Conservation (phyloP, 1,284 basidiomycete genomes). For the Pyrrhoderma lamaoense region DNA sequence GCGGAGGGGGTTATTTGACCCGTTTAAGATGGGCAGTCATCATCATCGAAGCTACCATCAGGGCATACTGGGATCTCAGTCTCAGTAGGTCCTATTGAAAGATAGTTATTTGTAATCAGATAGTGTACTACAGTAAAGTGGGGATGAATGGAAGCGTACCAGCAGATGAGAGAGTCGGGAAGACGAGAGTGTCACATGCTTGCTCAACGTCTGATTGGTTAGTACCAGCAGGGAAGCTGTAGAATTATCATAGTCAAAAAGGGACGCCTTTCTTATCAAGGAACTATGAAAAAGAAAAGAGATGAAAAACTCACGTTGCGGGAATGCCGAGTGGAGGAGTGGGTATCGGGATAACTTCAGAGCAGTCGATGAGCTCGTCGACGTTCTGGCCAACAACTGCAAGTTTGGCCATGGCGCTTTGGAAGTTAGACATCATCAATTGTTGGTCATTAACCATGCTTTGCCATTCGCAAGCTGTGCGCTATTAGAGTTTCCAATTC, state of each 20-base stretch:
- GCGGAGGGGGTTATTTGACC: no score
- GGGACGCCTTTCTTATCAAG: no score
- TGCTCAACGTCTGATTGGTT: conserved; percentile 10
- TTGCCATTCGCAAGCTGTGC: conserved; percentile 21
- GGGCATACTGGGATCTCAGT: conserved; percentile 18
- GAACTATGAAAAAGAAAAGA: no score
- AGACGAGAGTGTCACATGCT: conserved; percentile 11
- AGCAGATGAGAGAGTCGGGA: conserved; percentile 17
- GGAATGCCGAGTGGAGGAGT: conserved; percentile 13
- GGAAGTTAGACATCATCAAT: conserved; percentile 18
- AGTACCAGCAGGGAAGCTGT: conserved; percentile 18
- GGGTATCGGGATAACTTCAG: conserved; percentile 17
- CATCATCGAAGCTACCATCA: conserved; percentile 14
- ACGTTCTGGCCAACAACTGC: conserved; percentile 18
- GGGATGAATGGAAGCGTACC: background rate
- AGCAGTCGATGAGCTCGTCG: conserved; percentile 18
- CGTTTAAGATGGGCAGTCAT: conserved; percentile 15
- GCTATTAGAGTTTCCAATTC: no score
- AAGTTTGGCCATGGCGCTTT: conserved; percentile 17
- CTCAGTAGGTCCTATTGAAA: conserved; percentile 5
- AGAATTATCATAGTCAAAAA: background rate
- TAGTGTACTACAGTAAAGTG: background rate
- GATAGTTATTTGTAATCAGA: background rate
- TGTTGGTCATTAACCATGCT: conserved; percentile 17
- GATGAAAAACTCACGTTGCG: conserved; percentile 16